These are phyloP conservation scores for Tanacetum coccineum DNA, from an alignment of 129 eudicot species.

Conservation along the genomic window DNA sequence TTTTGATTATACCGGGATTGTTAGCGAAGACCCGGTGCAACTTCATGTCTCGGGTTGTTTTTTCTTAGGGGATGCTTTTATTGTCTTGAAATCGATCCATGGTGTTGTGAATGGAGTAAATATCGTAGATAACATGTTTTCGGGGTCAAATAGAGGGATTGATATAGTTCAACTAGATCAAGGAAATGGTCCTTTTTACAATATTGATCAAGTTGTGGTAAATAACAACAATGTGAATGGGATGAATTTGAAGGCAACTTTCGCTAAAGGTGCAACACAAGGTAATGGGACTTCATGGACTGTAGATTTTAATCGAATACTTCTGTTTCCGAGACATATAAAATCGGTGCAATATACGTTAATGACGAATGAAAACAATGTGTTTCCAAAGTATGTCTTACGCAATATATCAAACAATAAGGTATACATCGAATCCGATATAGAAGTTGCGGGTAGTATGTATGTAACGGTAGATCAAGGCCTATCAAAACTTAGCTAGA, in stretches of 20 bases:
- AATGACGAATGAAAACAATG: slow-evolving; percentile 28
- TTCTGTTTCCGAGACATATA: slow-evolving; percentile 55
- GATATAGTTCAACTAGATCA: slow-evolving; percentile 71
- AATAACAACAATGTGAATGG: slow-evolving; percentile 57
- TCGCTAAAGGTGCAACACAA: slow-evolving; percentile 38
- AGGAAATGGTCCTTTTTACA: slow-evolving; percentile 36
- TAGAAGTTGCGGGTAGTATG: slow-evolving; percentile 47
- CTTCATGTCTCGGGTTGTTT: slow-evolving; percentile 60
- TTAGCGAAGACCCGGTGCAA: slow-evolving; percentile 84
- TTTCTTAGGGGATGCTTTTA: slow-evolving; percentile 75
- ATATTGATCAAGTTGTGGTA: slow-evolving; percentile 65
- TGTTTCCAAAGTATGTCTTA: slow-evolving; percentile 59
- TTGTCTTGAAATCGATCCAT: slow-evolving; percentile 52
- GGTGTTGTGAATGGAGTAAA: slow-evolving; percentile 62
- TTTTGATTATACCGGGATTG: slow-evolving; percentile 80
- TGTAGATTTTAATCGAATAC: slow-evolving; percentile 45
- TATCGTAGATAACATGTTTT: slow-evolving; percentile 79
- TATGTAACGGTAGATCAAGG: slow-evolving; percentile 73
- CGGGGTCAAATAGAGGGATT: slow-evolving; percentile 56
- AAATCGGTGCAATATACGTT: slow-evolving; percentile 59
- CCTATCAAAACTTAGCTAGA: slow-evolving; percentile 21
- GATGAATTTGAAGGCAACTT: slow-evolving; percentile 63
- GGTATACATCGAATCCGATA: slow-evolving; percentile 53
- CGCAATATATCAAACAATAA: slow-evolving; percentile 57
- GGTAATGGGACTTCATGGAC: slow-evolving; percentile 66